Conservation (phyloP, 345 rosid genomes). For the Ceriops zippeliana region DNA sequence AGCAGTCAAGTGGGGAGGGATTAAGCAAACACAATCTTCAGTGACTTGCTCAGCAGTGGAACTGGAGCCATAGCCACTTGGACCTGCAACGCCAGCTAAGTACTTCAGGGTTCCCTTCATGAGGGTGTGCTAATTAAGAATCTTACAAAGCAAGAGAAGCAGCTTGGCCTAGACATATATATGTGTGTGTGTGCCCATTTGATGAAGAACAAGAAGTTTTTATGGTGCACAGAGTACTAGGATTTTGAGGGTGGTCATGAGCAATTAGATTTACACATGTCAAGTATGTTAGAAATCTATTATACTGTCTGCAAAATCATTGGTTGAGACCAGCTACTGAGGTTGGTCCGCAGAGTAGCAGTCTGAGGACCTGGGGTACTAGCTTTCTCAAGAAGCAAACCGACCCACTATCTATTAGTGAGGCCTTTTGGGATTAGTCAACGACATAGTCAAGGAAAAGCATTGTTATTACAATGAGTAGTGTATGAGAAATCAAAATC, state of each 20-base stretch:
- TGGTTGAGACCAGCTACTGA: conserved; percentile 13
- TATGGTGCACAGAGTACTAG: neutral
- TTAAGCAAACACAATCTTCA: conserved; percentile 18
- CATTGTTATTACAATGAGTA: no score
- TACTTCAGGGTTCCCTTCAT: conserved; percentile 82
- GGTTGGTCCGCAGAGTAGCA: conserved; percentile 22
- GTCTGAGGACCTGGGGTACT: no score
- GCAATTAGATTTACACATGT: neutral
- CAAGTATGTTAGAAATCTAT: neutral
- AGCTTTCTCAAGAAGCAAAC: no score
- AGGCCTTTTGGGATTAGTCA: no score
- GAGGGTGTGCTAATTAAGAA: conserved; percentile 14
- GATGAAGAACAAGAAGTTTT: neutral
- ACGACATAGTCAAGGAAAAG: no score
- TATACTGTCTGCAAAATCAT: conserved; percentile 1
- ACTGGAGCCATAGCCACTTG: conserved; percentile 91
- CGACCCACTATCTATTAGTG: no score
- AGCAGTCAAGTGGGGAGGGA: conserved; percentile 49
- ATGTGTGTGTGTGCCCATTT: no score
- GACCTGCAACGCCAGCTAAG: conserved; percentile 90
- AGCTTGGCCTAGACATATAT: conserved; percentile 3
- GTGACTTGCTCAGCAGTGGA: conserved; percentile 87
- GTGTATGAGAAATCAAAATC: no score
- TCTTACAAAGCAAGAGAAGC: conserved; percentile 23
- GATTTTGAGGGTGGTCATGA: neutral